These are phyloP conservation scores for Coccinonectria pachysandricola DNA, from an alignment of 2,329 filamentous ascomycete genomes.

Conservation along the genomic window DNA sequence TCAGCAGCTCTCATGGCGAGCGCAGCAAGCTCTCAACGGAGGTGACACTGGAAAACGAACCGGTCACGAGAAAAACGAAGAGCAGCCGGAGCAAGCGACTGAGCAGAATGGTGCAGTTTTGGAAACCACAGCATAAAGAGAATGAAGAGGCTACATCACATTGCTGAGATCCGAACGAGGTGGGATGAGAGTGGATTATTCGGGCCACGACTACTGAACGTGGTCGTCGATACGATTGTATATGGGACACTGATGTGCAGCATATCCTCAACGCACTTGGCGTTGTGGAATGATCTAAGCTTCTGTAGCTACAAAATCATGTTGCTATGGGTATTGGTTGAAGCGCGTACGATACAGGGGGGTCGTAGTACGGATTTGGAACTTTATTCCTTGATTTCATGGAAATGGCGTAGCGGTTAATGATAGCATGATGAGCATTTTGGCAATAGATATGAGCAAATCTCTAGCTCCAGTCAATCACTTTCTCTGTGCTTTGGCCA, in stretches of 20 bases:
- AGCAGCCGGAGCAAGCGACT: conserved; percentile 57
- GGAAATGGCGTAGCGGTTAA: conserved; percentile 23
- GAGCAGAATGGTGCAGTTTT: conserved; percentile 70
- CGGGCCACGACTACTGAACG: no score
- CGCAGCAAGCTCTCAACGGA: conserved; percentile 66
- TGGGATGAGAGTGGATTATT: no score
- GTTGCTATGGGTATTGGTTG: no score
- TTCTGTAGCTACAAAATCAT: no score
- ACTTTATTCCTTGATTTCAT: no score
- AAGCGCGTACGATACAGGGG: no score
- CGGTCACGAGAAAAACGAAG: conserved; percentile 43
- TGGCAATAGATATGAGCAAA: conserved; percentile 22
- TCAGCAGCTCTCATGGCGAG: conserved; percentile 65
- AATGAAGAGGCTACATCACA: conserved; percentile 28
- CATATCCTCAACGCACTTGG: conserved; percentile 15
- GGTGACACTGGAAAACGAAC: conserved; percentile 45
- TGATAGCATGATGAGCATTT: conserved; percentile 29
- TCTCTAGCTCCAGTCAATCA: conserved; percentile 12
- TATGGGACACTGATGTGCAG: conserved; percentile 28
- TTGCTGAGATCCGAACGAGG: conserved; percentile 6
- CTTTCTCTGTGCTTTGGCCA: no score
- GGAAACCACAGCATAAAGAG: conserved; percentile 49
- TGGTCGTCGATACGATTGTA: no score
- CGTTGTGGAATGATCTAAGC: no score
- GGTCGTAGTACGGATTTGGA: no score